Evolutionary conservation across 768 basidiomycete species (phyloP).

Genomic region (Mrakia blollopis): DNA sequence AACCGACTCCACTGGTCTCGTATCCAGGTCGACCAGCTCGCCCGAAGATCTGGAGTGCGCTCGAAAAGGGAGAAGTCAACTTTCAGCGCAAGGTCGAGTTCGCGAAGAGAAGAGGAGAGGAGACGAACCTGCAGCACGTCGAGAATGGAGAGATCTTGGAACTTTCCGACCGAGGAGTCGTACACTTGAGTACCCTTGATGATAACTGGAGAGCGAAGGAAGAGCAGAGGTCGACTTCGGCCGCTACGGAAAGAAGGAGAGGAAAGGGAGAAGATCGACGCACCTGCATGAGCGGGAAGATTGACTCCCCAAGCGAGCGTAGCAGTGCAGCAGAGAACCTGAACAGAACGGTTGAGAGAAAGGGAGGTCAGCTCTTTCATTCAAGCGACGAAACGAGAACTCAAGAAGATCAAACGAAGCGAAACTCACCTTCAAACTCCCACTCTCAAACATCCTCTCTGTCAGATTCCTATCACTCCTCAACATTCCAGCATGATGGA

Average conservation of each 20-base stretch:
- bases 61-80: neutral
- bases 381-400: neutral
- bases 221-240: neutral
- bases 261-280: slow-evolving; percentile 29
- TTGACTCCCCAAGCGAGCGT: slow-evolving; percentile 99
- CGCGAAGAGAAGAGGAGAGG: neutral
- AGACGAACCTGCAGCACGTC: slow-evolving; percentile 66
- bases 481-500: slow-evolving; percentile 87
- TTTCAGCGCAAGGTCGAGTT: neutral
- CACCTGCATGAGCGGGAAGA: slow-evolving; percentile 92
- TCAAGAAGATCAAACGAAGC: neutral
- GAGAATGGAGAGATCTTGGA: slow-evolving; percentile 85
- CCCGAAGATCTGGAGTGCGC: slow-evolving; percentile 73
- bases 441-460: slow-evolving; percentile 87
- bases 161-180: slow-evolving; percentile 80
- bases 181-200: slow-evolving; percentile 98
- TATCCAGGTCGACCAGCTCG: slow-evolving; percentile 68
- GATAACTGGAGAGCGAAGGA: slow-evolving; percentile 54
- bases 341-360: slow-evolving; percentile 21
- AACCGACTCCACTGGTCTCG: slow-evolving; percentile 88
- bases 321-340: slow-evolving; percentile 97
- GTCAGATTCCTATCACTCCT: slow-evolving; percentile 88
- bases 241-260: neutral
- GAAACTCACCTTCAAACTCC: slow-evolving; percentile 72
- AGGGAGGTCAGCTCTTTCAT: neutral